phyloP scores from a whole-genome alignment of 495 filamentous ascomycete species.

The Daldinia concentrica region DNA sequence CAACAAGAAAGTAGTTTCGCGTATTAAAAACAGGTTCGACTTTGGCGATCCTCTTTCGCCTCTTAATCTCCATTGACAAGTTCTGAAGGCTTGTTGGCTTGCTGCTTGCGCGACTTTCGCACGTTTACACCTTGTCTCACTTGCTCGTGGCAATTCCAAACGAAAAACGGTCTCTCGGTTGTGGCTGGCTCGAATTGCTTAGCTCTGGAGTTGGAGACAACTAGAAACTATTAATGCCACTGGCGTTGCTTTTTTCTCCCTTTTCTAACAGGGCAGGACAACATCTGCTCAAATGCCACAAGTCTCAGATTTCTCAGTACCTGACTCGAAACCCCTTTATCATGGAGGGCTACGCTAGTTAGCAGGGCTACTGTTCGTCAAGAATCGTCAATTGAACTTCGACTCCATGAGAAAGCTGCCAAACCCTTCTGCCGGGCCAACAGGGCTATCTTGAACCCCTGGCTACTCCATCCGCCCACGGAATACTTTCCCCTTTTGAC shows the following conservation, averaged over 20 bases:
- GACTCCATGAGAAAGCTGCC: slow-evolving; percentile 11
- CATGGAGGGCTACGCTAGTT: slow-evolving; percentile 24
- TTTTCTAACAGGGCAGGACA: slow-evolving; percentile 14
- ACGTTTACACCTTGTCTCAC: slow-evolving; percentile 24
- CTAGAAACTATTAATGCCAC: slow-evolving; percentile 13
- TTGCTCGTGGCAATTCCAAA: slow-evolving; percentile 33
- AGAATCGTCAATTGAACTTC: slow-evolving; percentile 10
- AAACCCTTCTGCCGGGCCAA: slow-evolving; percentile 25
- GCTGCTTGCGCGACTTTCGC: background rate
- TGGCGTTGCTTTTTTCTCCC: slow-evolving; percentile 18
- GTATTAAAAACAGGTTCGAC: slow-evolving; percentile 21
- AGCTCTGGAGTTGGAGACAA: slow-evolving; percentile 22
- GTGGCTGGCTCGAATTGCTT: slow-evolving; percentile 27
- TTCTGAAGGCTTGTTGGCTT: background rate
- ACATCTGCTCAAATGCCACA: slow-evolving; percentile 4
- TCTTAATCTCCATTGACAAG: background rate
- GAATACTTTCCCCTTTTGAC: slow-evolving; percentile 35
- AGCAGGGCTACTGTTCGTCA: slow-evolving; percentile 25
- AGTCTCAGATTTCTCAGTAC: slow-evolving; percentile 12
- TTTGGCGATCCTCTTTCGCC: slow-evolving; percentile 29
- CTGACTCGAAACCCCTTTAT: slow-evolving; percentile 34
- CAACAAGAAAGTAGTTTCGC: slow-evolving; percentile 26
- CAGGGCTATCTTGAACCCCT: slow-evolving; percentile 27
- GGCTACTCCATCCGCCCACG: slow-evolving; percentile 20
- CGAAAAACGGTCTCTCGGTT: slow-evolving; percentile 28